Evolutionary conservation across 1,284 basidiomycete species (phyloP), one percentile per base, ranked within the genome.

Genomic region (Rhodotorula sp.): DNA sequence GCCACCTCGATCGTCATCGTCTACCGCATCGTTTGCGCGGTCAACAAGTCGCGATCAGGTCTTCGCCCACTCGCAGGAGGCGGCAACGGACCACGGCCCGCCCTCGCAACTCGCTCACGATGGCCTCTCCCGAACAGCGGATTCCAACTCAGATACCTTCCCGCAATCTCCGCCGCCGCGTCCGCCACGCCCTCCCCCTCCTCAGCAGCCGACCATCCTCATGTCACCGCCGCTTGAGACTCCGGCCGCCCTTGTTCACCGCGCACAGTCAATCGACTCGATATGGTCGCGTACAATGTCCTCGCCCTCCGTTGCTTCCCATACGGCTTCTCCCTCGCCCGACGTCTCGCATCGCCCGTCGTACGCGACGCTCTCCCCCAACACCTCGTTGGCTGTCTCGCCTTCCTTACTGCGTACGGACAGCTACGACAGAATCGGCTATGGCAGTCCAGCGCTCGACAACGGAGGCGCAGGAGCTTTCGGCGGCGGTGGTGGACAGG

Each of bases 171-270:
- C 52, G 3, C 27, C n/a, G 8, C 13, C 27, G 10, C 29, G 19
- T 27, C 39, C 32, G 7, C 39, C 29, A 24, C 60, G 32, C 29
- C 32, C 44, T 17, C 36, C 46, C 19, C 44, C 59, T 4, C 34
- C 57, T 0, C 61, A 57, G 6, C 65, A 64, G 24, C 69, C 69
- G 0, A 70, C 59, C 17, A 70, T 70, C 48, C 30, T 70, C 48
- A 67, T 68, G 59, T 62, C 59, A 13, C 63, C 67, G 15, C 53
- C 60, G 39, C 34, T 61, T 47, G 46, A 56, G 19, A 17, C 30
- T 36, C 10, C 27, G 13, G 29, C 59, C 27, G 49, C 34, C 24
- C 8, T 27, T 11, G 19, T 32, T 19, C 11, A 22, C 9, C 47
- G 52, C 15, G 34, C 34, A 34, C 32, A 46, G 20, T 47, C 60